Base-by-base conservation (phyloP, 1,284 basidiomycete genomes). In the Erythrobasidium hasegawianum region DNA sequence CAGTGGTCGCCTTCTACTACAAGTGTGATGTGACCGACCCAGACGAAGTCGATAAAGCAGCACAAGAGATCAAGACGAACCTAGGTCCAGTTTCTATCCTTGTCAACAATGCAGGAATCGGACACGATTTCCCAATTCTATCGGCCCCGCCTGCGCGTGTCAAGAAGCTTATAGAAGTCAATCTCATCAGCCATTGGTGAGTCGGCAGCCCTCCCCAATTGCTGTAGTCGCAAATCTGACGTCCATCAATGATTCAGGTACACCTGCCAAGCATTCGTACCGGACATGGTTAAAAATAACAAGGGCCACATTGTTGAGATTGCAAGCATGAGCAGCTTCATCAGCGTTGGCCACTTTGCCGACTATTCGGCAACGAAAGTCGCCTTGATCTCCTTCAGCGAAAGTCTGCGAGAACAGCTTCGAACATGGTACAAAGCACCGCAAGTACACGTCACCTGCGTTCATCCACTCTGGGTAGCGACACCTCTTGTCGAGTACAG, bases 211-310 rank as follows among this genome's bases (percentile, higher is more conserved):
- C 18, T 14, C 24, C 26, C 0, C 72, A 95, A 97, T 97, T 75
- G 4, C 11, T 33, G 33, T 11, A 33, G 33, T 11, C 11, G 33
- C 11, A 33, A 11, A 4, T 33, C 11, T 5, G 4, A 33, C 33
- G n/a, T n/a, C n/a, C 86, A 88, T 1, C 78, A 95, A 0, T 84
- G 89, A 1, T 89, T 94, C 74, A 97, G 90, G 76, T 95, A 89
- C 86, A 87, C 86, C 2, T 77, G 95, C 50, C 91, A 93, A 74
- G 88, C 88, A 1, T 95, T 97, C 81, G 81, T 98, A 18, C 95
- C 95, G 1, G 83, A 82, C 45, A 89, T 98, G 86, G 82, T 97
- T 53, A 83, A 84, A 71, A 79, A 79, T 38, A 87, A 88, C 53
- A 78, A 78, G 0, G 93, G 94, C 0, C 95, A 97, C 75, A 85